Evolutionary conservation across 2,329 filamentous ascomycete genomes (phyloP).

Genomic region (Epichloe amarillans): DNA sequence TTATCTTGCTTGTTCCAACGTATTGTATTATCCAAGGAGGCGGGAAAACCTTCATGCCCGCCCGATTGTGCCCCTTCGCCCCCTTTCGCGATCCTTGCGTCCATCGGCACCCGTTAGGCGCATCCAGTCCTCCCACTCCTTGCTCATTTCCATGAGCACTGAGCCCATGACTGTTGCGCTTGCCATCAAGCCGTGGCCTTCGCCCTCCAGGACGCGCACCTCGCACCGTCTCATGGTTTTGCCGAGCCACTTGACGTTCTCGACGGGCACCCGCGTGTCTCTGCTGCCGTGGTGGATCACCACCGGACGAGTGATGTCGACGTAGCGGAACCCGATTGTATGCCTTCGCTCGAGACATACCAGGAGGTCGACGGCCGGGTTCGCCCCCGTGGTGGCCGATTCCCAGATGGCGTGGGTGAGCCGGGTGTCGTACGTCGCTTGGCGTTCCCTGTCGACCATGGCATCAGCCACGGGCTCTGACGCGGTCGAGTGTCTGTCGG

Average conservation of each 20-base stretch:
- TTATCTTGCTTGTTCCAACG: no score
- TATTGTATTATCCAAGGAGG: no score
- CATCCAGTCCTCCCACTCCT: conserved; percentile 86
- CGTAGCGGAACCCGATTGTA: conserved; percentile 89
- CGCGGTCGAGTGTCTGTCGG: conserved; percentile 18
- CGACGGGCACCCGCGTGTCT: conserved; percentile 83
- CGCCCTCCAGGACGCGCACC: conserved; percentile 76
- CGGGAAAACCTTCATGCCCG: not conserved
- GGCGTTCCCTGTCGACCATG: conserved; percentile 56
- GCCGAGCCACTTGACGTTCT: conserved; percentile 90
- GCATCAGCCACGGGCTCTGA: conserved; percentile 45
- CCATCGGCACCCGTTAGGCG: conserved; percentile 37
- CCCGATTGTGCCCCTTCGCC: conserved; percentile 14
- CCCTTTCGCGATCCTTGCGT: conserved; percentile 20
- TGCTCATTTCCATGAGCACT: conserved; percentile 86
- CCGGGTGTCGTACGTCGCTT: conserved; percentile 65
- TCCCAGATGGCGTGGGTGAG: conserved; percentile 93
- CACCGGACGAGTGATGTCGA: conserved; percentile 82
- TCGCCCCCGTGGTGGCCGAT: conserved; percentile 76
- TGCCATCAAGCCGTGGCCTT: conserved; percentile 93
- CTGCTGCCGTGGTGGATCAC: conserved; percentile 89
- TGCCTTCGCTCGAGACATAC: conserved; percentile 86
- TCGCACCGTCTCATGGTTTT: conserved; percentile 90
- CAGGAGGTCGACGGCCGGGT: conserved; percentile 84
- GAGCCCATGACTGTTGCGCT: conserved; percentile 85